phyloP scores from a whole-genome alignment of 257 asterid species.

The Fraxinus anomala region DNA sequence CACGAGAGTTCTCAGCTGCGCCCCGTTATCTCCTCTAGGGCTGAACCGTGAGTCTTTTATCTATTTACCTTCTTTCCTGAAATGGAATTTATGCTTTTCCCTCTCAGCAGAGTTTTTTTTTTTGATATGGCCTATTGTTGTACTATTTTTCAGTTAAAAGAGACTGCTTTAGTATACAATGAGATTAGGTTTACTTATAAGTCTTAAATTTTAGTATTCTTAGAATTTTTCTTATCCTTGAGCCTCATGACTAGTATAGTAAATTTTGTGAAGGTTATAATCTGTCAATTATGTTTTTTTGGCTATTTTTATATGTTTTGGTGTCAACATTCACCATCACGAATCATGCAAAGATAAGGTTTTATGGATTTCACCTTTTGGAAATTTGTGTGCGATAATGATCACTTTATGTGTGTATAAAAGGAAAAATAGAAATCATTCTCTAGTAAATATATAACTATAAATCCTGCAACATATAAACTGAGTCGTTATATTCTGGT shows the following conservation, averaged over 20 bases:
- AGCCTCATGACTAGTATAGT: constrained; percentile 27
- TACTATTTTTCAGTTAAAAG: not conserved
- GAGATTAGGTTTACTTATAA: constrained; percentile 18
- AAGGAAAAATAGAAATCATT: not conserved
- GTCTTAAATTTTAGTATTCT: constrained; percentile 5
- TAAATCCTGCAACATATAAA: not conserved
- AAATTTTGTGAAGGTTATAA: constrained; percentile 13
- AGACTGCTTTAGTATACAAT: constrained; percentile 9
- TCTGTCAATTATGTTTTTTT: constrained; percentile 12
- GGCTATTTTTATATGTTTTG: not conserved
- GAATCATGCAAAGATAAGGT: constrained; percentile 16
- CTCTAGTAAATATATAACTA: constrained; percentile 4
- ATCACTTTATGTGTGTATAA: constrained; percentile 10
- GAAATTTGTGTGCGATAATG: constrained; percentile 6
- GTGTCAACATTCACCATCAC: constrained; percentile 9
- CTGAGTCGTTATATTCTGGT: not conserved
- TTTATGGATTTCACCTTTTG: not conserved
- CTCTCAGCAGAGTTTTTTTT: constrained; percentile 12
- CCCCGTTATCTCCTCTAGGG: constrained; percentile 52
- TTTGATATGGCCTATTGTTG: not conserved
- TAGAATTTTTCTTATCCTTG: constrained; percentile 1
- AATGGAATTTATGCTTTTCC: not conserved
- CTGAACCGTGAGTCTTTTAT: constrained; percentile 55
- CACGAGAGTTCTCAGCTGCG: constrained; percentile 53
- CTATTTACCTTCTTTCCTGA: not conserved